Conservation (phyloP, 805 yeast species). For the Vanderwaltozyma verrucispora region DNA sequence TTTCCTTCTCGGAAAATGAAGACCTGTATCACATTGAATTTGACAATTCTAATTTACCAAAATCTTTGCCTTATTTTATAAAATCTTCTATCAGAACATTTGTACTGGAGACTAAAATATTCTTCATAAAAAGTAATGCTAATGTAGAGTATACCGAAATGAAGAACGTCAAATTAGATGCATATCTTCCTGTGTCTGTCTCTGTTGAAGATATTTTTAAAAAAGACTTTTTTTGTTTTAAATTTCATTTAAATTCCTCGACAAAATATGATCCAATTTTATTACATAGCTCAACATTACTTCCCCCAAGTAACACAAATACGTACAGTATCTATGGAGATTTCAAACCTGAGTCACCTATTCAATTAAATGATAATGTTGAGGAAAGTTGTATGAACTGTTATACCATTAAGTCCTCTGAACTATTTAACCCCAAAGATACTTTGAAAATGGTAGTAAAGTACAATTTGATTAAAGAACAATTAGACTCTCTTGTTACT, state of each 20-base stretch:
- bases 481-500: constrained; percentile 19
- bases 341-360: constrained; percentile 11
- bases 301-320: constrained; percentile 2
- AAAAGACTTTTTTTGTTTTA: constrained; percentile 20
- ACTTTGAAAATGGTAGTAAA: constrained; percentile 13
- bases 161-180: constrained; percentile 7
- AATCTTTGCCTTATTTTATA: constrained; percentile 12
- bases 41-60: background rate
- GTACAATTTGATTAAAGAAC: constrained; percentile 21
- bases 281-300: constrained; percentile 11
- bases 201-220: constrained; percentile 27
- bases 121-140: constrained; percentile 7
- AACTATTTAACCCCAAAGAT: constrained; percentile 13
- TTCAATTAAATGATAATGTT: constrained; percentile 11
- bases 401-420: constrained; percentile 13
- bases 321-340: constrained; percentile 14
- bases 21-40: constrained; percentile 2
- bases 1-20: background rate
- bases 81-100: constrained; percentile 12
- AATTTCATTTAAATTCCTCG: constrained; percentile 21
- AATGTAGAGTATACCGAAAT: constrained; percentile 10
- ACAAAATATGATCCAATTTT: constrained; percentile 18
- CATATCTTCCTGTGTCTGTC: constrained; percentile 22
- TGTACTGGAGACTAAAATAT: constrained; percentile 6
- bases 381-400: constrained; percentile 20